Percentiles rank a stretch among this genome's conserved stretches.
Evolutionary conservation across 169 alveolate species (phyloP).

Genomic region (Babesia sp.): DNA sequence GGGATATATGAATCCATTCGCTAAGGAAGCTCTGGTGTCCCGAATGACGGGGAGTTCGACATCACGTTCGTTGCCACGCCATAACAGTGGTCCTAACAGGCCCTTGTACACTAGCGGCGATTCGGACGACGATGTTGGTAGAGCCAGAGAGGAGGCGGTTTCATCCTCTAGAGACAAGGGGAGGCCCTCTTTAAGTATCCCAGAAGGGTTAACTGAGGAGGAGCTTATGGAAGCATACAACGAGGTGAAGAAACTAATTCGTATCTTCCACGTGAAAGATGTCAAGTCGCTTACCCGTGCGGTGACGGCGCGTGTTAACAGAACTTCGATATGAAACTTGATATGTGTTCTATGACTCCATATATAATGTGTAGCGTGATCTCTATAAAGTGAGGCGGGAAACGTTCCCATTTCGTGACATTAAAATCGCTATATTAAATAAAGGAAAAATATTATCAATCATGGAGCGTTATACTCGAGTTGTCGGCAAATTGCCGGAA

Average conservation of each 20-base stretch:
- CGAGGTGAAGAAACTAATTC: constrained; percentile 42
- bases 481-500: constrained; percentile 65
- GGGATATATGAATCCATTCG: neutral
- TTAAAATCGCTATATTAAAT: too few species aligned
- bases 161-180: too few species aligned
- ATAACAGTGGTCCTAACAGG: neutral
- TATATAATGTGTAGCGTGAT: too few species aligned
- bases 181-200: too few species aligned
- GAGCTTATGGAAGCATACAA: constrained; percentile 60
- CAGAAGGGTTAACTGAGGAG: constrained; percentile 16
- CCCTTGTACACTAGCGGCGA: neutral
- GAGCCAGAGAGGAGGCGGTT: too few species aligned
- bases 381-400: too few species aligned
- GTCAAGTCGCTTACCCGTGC: constrained; percentile 58
- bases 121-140: neutral
- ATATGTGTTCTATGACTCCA: too few species aligned
- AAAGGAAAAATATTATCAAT: too few species aligned
- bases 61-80: neutral
- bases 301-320: constrained; percentile 59
- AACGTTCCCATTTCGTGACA: too few species aligned
- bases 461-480: constrained; percentile 40
- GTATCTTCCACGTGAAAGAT: constrained; percentile 57
- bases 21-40: constrained; percentile 24
- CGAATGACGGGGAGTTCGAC: neutral
- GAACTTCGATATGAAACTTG: neutral